Evolutionary conservation across 257 asterid species (phyloP).

Genomic region (Ligustrum vulgare): DNA sequence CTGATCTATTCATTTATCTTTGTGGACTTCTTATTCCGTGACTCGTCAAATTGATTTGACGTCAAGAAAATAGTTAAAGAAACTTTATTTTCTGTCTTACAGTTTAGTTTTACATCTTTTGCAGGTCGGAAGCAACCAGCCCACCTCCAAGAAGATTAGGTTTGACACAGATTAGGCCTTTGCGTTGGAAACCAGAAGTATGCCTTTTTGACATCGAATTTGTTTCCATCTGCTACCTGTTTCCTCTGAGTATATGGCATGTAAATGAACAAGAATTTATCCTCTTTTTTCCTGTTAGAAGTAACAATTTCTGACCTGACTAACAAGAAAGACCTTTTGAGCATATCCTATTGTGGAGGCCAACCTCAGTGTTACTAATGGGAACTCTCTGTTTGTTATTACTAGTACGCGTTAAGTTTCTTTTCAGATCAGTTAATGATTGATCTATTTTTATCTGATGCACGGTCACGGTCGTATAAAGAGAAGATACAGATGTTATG

Average conservation of each 20-base stretch:
- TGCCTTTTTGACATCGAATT: not conserved
- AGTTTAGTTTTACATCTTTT: not conserved
- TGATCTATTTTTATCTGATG: too few species aligned
- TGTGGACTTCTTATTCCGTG: not conserved
- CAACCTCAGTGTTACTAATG: not conserved
- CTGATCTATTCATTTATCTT: not conserved
- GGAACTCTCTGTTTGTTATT: not conserved
- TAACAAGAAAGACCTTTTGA: not conserved
- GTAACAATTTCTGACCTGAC: not conserved
- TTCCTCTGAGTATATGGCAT: not conserved
- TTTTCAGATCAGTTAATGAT: not conserved
- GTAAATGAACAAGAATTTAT: not conserved
- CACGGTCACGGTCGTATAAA: too few species aligned
- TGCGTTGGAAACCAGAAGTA: not conserved
- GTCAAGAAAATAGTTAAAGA: not conserved
- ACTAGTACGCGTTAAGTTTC: too few species aligned
- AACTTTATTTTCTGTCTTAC: not conserved
- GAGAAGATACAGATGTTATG: too few species aligned
- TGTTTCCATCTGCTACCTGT: not conserved
- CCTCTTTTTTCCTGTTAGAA: not conserved
- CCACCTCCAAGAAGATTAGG: conserved; percentile 76
- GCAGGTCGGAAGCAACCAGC: conserved; percentile 64
- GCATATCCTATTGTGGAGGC: not conserved
- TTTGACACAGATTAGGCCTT: conserved; percentile 43
- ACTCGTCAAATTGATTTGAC: not conserved